Evolutionary conservation across 2,329 filamentous ascomycete genomes (phyloP).

Genomic region (Calonectria honghensis): DNA sequence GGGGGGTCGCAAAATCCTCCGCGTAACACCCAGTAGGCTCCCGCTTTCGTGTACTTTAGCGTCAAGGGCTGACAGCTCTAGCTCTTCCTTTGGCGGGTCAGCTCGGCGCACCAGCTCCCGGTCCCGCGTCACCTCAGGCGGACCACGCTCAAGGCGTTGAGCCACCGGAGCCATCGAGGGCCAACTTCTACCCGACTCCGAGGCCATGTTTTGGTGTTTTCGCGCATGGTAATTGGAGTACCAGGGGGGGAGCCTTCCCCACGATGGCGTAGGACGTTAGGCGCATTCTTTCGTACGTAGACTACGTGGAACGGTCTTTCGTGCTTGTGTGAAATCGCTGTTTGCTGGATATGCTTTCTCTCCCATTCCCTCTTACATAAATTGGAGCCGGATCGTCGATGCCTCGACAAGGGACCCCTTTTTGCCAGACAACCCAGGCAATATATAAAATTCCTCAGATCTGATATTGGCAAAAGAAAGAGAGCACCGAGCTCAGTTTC

Average conservation of each 20-base stretch:
- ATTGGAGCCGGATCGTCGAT: conserved; percentile 1
- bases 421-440: neutral
- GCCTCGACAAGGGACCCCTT: neutral
- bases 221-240: neutral
- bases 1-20: neutral
- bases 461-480: neutral
- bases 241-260: neutral
- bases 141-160: neutral
- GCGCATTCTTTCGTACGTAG: neutral
- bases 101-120: conserved; percentile 19
- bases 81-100: conserved; percentile 25
- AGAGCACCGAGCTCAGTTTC: neutral
- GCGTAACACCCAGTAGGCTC: conserved; percentile 1
- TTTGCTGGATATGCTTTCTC: neutral
- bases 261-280: conserved; percentile 7
- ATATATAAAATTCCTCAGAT: neutral
- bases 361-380: conserved; percentile 14
- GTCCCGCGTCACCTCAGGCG: neutral
- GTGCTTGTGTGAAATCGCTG: neutral
- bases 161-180: conserved; percentile 29
- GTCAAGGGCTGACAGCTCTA: conserved; percentile 23
- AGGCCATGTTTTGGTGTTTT: neutral
- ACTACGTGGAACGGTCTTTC: neutral
- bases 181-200: conserved; percentile 17
- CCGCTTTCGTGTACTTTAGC: neutral